Evolutionary conservation across 805 yeast species (phyloP).

Genomic region (Lachancea thermotolerans): DNA sequence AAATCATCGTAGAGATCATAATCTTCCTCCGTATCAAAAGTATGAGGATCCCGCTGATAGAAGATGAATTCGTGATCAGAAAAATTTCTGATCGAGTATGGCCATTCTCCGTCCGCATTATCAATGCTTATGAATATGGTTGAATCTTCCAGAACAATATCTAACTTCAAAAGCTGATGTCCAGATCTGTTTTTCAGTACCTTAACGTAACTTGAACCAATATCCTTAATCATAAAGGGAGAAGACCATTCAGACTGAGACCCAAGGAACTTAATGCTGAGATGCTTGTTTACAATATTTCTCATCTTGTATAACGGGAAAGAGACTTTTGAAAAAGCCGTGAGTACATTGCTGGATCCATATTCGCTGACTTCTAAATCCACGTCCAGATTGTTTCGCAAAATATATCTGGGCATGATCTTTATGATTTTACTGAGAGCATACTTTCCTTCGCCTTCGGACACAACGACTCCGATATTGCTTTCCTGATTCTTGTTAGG

Average conservation of each 20-base stretch:
- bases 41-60: slow-evolving; percentile 75
- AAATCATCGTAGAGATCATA: slow-evolving; percentile 52
- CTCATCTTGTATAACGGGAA: slow-evolving; percentile 60
- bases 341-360: slow-evolving; percentile 49
- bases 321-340: slow-evolving; percentile 41
- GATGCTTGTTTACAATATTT: slow-evolving; percentile 46
- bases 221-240: slow-evolving; percentile 75
- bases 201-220: slow-evolving; percentile 75
- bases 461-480: slow-evolving; percentile 65
- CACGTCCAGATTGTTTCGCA: slow-evolving; percentile 54
- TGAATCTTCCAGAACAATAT: slow-evolving; percentile 70
- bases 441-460: slow-evolving; percentile 84
- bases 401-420: slow-evolving; percentile 73
- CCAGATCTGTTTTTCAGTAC: slow-evolving; percentile 57
- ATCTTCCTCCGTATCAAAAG: slow-evolving; percentile 27
- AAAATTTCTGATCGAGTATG: slow-evolving; percentile 84
- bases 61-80: slow-evolving; percentile 80
- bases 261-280: slow-evolving; percentile 53
- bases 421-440: slow-evolving; percentile 69
- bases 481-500: slow-evolving; percentile 52
- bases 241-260: slow-evolving; percentile 71
- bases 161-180: slow-evolving; percentile 65
- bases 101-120: slow-evolving; percentile 80
- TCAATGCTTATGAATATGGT: slow-evolving; percentile 70
- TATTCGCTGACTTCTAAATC: slow-evolving; percentile 58